phyloP scores from a whole-genome alignment of 257 asterid genomes.

The Solanum ossicruentum region DNA sequence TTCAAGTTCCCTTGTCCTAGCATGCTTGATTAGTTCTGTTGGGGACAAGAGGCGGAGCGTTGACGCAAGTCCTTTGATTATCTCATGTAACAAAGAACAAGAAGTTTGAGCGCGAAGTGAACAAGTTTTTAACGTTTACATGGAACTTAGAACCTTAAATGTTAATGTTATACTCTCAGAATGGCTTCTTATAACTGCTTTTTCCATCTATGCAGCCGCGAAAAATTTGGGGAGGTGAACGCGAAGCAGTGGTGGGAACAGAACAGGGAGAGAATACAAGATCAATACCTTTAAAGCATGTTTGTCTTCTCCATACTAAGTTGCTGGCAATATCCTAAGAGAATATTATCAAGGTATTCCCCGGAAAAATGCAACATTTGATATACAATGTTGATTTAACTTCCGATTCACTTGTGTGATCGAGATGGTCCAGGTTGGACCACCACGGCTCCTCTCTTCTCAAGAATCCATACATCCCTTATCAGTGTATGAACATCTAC shows the following conservation, averaged over 20 bases:
- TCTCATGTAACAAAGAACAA: not conserved
- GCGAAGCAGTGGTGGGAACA: constrained; percentile 98
- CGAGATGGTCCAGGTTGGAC: not conserved
- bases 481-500: not conserved
- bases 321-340: not conserved
- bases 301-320: not conserved
- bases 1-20: not conserved
- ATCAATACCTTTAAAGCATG: constrained; percentile 48
- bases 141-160: not conserved
- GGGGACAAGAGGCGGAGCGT: not conserved
- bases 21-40: not conserved
- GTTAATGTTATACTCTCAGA: not conserved
- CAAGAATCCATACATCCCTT: not conserved
- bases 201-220: constrained; percentile 41
- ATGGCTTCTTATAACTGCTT: not conserved
- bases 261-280: constrained; percentile 89
- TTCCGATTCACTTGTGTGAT: not conserved
- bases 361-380: not conserved
- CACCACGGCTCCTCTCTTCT: not conserved
- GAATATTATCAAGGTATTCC: not conserved
- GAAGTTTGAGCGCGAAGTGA: not conserved
- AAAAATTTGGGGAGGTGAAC: constrained; percentile 70
- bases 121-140: not conserved
- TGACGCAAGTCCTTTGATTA: not conserved
- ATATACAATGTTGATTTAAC: not conserved